phyloP scores from a whole-genome alignment of 768 basidiomycete genomes.

The Coprinopsis sp. region DNA sequence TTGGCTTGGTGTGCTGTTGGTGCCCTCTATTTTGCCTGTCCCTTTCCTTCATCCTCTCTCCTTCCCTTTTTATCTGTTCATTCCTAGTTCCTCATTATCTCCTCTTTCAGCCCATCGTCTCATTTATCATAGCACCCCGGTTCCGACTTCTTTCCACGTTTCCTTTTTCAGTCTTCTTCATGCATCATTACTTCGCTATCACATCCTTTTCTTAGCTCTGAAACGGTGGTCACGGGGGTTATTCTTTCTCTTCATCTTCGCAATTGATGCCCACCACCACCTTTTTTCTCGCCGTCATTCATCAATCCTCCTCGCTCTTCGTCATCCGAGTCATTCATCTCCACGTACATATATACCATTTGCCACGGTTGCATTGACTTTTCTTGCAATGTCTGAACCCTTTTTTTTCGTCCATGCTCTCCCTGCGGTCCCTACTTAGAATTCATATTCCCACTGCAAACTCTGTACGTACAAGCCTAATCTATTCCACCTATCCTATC shows the following conservation, averaged over 20 bases:
- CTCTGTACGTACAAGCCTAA: no score
- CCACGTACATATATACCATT: no score
- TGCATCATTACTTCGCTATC: background rate
- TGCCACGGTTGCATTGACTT: no score
- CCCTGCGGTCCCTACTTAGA: no score
- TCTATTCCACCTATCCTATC: no score
- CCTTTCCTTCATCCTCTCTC: background rate
- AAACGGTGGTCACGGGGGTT: background rate
- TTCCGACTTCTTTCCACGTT: background rate
- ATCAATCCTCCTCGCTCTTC: no score
- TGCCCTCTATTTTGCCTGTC: background rate
- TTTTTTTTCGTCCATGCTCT: no score
- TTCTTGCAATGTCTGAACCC: no score
- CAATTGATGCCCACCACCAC: background rate
- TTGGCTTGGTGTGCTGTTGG: background rate
- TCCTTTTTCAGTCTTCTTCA: background rate
- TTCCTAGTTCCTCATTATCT: background rate
- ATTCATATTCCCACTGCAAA: no score
- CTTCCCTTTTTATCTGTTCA: background rate
- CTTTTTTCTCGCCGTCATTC: background rate
- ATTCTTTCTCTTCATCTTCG: background rate
- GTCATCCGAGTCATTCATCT: no score
- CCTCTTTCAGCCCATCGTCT: constrained; percentile 2
- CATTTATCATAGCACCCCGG: background rate
- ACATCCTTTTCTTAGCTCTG: background rate